A percentile compares a stretch with the other conserved stretches of the same genome.
phyloP scores from a whole-genome alignment of 352 stramenopile species.

The Phytophthora pisi region DNA sequence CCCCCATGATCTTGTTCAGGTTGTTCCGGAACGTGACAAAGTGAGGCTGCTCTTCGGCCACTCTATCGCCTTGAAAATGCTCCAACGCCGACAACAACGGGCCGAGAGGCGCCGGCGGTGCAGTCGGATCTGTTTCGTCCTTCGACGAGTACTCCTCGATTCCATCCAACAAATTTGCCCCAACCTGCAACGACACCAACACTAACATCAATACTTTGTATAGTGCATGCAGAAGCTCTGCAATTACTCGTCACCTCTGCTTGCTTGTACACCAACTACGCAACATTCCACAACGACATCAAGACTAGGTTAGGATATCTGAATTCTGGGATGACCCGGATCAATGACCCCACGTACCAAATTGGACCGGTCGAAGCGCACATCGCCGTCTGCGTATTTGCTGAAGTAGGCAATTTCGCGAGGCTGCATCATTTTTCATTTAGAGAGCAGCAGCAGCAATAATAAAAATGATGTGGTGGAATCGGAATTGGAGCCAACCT shows the following conservation, averaged over 20 bases:
- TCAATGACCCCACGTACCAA: slow-evolving; percentile 41
- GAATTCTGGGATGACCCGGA: neutral
- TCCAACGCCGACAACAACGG: slow-evolving; percentile 54
- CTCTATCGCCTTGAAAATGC: slow-evolving; percentile 43
- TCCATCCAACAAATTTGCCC: slow-evolving; percentile 63
- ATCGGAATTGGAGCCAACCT: slow-evolving; percentile 9
- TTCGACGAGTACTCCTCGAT: slow-evolving; percentile 59
- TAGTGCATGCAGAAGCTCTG: neutral
- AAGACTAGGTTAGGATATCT: neutral
- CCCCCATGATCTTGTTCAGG: slow-evolving; percentile 84
- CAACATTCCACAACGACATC: slow-evolving; percentile 4
- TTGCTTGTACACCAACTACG: slow-evolving; percentile 41
- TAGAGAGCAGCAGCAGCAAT: neutral
- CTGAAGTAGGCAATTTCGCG: slow-evolving; percentile 73
- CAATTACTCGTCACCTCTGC: slow-evolving; percentile 17
- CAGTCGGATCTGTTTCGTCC: slow-evolving; percentile 50
- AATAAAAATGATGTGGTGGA: neutral
- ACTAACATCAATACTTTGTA: neutral
- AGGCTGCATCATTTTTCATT: slow-evolving; percentile 35
- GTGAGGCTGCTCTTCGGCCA: slow-evolving; percentile 31
- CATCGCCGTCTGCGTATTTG: slow-evolving; percentile 45
- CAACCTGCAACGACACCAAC: slow-evolving; percentile 35
- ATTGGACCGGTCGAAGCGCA: slow-evolving; percentile 69
- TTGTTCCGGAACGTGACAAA: slow-evolving; percentile 84
- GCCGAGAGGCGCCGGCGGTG: slow-evolving; percentile 52